phyloP scores from a whole-genome alignment of 202 grass and related monocot species.

The Setaria italica region DNA sequence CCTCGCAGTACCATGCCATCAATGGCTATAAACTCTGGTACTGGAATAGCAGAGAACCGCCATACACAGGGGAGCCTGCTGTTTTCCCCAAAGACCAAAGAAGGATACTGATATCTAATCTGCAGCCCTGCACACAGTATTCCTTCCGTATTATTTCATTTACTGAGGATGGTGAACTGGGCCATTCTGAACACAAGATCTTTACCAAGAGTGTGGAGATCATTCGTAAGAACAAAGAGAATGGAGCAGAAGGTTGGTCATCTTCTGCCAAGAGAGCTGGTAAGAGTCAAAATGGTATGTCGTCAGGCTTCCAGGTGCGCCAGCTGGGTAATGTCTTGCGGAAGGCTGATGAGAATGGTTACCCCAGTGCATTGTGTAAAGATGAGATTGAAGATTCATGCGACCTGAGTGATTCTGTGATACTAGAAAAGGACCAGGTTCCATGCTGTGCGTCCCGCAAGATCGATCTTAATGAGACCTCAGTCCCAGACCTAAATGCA shows the following conservation, averaged over 20 bases:
- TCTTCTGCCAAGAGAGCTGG: slow-evolving; percentile 53
- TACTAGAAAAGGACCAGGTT: slow-evolving; percentile 51
- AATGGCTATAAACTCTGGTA: slow-evolving; percentile 98
- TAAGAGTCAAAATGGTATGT: slow-evolving; percentile 46
- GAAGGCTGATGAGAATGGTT: slow-evolving; percentile 74
- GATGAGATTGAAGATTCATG: slow-evolving; percentile 79
- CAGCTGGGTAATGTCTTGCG: slow-evolving; percentile 74
- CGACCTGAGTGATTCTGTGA: slow-evolving; percentile 63
- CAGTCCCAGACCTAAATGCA: slow-evolving; percentile 87
- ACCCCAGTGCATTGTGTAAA: slow-evolving; percentile 49
- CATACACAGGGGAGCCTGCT: slow-evolving; percentile 55
- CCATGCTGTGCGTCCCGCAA: slow-evolving; percentile 49
- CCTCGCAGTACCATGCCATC: slow-evolving; percentile 56
- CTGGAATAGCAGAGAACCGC: slow-evolving; percentile 74
- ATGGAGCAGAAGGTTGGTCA: slow-evolving; percentile 53
- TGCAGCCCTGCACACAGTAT: slow-evolving; percentile 93
- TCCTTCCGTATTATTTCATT: slow-evolving; percentile 94
- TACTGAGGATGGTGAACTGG: slow-evolving; percentile 78
- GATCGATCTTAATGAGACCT: slow-evolving; percentile 74
- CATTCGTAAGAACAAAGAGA: slow-evolving; percentile 58
- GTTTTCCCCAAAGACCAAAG: slow-evolving; percentile 84
- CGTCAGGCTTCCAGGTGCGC: slow-evolving; percentile 81
- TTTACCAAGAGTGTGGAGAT: slow-evolving; percentile 96
- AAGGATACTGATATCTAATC: slow-evolving; percentile 84
- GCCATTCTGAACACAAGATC: slow-evolving; percentile 88